Percentiles rank a stretch among this genome's conserved stretches.
Conservation (phyloP, 331 rosid genomes). For the Prunus yedoensis region DNA sequence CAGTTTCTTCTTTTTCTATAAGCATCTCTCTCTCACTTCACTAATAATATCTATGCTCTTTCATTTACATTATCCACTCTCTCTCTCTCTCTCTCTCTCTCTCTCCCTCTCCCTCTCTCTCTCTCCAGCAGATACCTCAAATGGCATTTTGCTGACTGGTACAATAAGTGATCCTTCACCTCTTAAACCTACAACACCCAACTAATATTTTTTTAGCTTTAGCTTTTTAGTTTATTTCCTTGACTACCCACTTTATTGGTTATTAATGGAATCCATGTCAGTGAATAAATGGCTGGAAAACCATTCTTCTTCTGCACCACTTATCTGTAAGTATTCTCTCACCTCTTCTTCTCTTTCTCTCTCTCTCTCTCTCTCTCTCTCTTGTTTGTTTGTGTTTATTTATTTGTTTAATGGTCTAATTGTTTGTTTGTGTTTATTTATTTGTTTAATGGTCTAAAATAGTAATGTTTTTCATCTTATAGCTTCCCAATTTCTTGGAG, state of each 20-base stretch:
- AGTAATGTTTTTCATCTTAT: slow-evolving; percentile 36
- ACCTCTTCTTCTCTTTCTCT: slow-evolving; percentile 1
- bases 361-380: slow-evolving; percentile 20
- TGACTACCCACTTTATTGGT: slow-evolving; percentile 41
- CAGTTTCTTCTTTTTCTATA: neutral
- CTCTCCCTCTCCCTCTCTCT: too few species aligned
- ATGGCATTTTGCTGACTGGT: slow-evolving; percentile 48
- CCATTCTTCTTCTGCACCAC: slow-evolving; percentile 32
- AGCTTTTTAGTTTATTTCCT: slow-evolving; percentile 3
- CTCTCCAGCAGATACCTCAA: slow-evolving; percentile 33
- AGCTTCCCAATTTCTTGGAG: slow-evolving; percentile 56
- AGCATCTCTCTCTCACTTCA: neutral
- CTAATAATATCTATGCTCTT: slow-evolving; percentile 10
- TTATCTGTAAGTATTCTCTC: slow-evolving; percentile 27
- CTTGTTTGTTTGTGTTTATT: too few species aligned
- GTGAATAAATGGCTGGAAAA: slow-evolving; percentile 51
- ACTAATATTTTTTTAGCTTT: neutral
- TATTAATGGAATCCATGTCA: slow-evolving; percentile 58
- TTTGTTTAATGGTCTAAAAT: slow-evolving; percentile 24
- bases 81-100: slow-evolving; percentile 15
- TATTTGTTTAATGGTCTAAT: too few species aligned
- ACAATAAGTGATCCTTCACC: slow-evolving; percentile 35
- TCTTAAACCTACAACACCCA: slow-evolving; percentile 23
- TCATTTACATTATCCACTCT: slow-evolving; percentile 38
- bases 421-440: slow-evolving; percentile 19